Base-by-base conservation (phyloP, 805 yeast species). In the Ogataea minuta region DNA sequence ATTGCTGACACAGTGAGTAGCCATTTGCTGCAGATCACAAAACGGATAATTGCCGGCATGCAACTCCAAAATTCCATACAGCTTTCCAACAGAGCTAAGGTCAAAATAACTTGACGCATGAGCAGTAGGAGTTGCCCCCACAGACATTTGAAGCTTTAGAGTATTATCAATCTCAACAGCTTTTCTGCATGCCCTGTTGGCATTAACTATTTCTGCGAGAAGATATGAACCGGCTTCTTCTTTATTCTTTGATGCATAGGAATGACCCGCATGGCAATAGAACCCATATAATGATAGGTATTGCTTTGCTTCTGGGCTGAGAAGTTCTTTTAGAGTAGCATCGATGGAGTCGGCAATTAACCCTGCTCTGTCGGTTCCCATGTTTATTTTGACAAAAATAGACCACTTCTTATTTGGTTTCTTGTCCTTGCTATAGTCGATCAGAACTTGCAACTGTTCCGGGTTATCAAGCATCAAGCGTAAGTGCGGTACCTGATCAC, bases 111-210 rank as follows among this genome's bases (percentile, higher is more conserved):
- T 63, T 17, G 79, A 66, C 0, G 85, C 74, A 53, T 81, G 86
- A 4, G 84, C 77, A 0, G 91, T 84, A 31, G 93, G 93, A 0
- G 95, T 83, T 1, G 93, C 89, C 15, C 95, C 95, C 16, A 84
- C 84, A 0, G 91, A 82, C 2, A 84, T 62, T 6, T 67, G 68
- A 20, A 83, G 60, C 13, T 63, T 49, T 27, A 66, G 46, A 1
- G 57, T 33, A 3, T 72, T 65, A 36, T 70, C 70, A 4, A 71
- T 40, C 1, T 53, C 46, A 2, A 49, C 16, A 5, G 74, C 72
- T 25, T 53, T 43, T 41, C 59, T 45, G 27, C 74, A 74, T 2
- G 88, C 91, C 8, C 55, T 56, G 46, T 76, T 72, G 4, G 77
- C 86, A 26, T 76, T 72, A 4, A 53, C 54, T 25, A 84, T 67